Conservation (phyloP, 164 flowering plant species). For the Dillenia suffruticosa region DNA sequence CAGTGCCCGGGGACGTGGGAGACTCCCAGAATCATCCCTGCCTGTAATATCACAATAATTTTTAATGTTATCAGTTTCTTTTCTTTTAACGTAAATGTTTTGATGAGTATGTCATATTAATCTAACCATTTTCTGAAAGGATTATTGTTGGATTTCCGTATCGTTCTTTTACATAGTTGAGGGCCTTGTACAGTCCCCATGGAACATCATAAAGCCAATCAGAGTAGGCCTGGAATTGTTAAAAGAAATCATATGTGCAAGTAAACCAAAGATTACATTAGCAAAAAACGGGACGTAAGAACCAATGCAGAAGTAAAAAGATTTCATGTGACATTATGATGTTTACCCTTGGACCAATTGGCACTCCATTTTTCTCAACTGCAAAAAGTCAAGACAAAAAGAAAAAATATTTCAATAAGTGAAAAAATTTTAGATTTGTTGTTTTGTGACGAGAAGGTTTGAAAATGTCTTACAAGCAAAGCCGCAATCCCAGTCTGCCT, state of each 20-base stretch:
- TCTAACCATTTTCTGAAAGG: slow-evolving; percentile 23
- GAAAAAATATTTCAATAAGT: neutral
- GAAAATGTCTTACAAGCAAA: slow-evolving; percentile 13
- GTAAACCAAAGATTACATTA: neutral
- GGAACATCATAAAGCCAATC: slow-evolving; percentile 25
- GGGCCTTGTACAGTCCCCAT: slow-evolving; percentile 25
- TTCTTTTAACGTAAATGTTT: neutral
- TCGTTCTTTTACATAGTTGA: slow-evolving; percentile 20
- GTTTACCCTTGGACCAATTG: slow-evolving; percentile 21
- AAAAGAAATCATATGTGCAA: no score
- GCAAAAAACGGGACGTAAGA: neutral
- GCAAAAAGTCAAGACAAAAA: neutral
- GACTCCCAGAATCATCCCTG: slow-evolving; percentile 47
- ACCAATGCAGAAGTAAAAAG: no score
- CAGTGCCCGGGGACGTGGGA: slow-evolving; percentile 26
- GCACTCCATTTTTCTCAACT: no score
- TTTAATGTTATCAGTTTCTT: neutral
- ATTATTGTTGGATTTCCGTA: slow-evolving; percentile 21
- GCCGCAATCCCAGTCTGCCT: slow-evolving; percentile 22
- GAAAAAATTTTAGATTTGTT: neutral
- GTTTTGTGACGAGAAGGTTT: no score
- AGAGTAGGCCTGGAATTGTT: slow-evolving; percentile 20
- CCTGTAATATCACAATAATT: slow-evolving; percentile 17
- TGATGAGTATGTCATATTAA: neutral
- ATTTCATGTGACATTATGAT: no score